Evolutionary conservation across 352 stramenopile species (phyloP).

Genomic region (Pythium inflatum): DNA sequence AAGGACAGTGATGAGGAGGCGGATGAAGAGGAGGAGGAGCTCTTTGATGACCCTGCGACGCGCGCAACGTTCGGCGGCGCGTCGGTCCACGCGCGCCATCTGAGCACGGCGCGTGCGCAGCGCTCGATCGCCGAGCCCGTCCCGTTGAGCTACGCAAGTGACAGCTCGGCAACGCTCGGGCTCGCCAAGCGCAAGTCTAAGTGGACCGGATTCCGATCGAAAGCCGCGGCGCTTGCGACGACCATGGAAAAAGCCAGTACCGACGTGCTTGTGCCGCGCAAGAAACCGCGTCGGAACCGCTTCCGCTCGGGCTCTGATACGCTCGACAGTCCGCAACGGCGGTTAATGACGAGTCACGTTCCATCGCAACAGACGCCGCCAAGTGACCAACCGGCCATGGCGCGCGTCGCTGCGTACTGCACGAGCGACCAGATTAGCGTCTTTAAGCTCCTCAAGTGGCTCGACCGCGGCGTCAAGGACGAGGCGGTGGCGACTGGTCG

Average conservation of each 20-base stretch:
- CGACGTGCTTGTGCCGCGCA: constrained; percentile 22
- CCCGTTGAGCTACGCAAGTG: constrained; percentile 22
- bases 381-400: constrained; percentile 41
- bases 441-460: constrained; percentile 89
- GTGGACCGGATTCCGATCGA: constrained; percentile 44
- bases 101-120: constrained; percentile 17
- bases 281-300: constrained; percentile 25
- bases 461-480: constrained; percentile 77
- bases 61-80: constrained; percentile 8
- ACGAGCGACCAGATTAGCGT: constrained; percentile 83
- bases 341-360: background rate
- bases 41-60: background rate
- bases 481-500: constrained; percentile 40
- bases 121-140: constrained; percentile 4
- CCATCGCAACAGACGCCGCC: constrained; percentile 30
- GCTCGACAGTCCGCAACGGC: constrained; percentile 34
- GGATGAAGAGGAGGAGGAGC: constrained; percentile 4
- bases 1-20: constrained; percentile 12
- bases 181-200: constrained; percentile 39
- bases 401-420: constrained; percentile 82
- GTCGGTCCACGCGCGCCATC: constrained; percentile 15
- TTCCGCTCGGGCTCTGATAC: constrained; percentile 24
- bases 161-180: constrained; percentile 27
- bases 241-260: constrained; percentile 3
- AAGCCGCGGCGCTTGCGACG: constrained; percentile 31